Evolutionary conservation across 1,284 basidiomycete genomes (phyloP).

Genomic region (Puccinia horiana): DNA sequence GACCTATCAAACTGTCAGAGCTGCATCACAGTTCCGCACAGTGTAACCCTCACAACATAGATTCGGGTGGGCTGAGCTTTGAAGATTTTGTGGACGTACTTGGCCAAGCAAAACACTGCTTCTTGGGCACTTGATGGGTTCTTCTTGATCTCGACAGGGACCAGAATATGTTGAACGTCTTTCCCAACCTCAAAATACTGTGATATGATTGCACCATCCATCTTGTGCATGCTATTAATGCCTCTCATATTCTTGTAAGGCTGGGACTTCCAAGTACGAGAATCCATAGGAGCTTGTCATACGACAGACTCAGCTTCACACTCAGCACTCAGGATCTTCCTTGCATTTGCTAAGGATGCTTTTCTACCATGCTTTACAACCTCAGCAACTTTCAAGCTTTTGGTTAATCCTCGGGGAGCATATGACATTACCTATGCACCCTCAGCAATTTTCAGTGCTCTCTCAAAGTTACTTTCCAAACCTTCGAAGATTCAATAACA

Average conservation of each 20-base stretch:
- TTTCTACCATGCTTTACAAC: too few relatives aligned
- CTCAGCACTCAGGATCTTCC: too few relatives aligned
- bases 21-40: background rate
- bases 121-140: background rate
- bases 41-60: background rate
- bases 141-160: constrained; percentile 1
- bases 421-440: too few relatives aligned
- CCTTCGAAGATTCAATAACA: too few relatives aligned
- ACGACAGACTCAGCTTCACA: too few relatives aligned
- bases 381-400: too few relatives aligned
- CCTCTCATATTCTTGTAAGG: background rate
- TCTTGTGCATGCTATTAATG: background rate
- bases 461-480: too few relatives aligned
- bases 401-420: too few relatives aligned
- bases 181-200: background rate
- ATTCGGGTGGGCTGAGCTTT: constrained; percentile 15
- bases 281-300: background rate
- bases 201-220: background rate
- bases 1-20: constrained; percentile 9
- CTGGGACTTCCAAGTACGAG: background rate
- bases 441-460: too few relatives aligned
- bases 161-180: background rate
- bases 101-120: background rate
- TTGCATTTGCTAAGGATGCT: too few relatives aligned
- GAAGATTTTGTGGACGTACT: background rate